Percentiles rank a stretch among this genome's conserved stretches.
These are phyloP conservation scores for Mortierella sp. DNA, from an alignment of 371 early-diverging fungal species.

Conservation along the genomic window DNA sequence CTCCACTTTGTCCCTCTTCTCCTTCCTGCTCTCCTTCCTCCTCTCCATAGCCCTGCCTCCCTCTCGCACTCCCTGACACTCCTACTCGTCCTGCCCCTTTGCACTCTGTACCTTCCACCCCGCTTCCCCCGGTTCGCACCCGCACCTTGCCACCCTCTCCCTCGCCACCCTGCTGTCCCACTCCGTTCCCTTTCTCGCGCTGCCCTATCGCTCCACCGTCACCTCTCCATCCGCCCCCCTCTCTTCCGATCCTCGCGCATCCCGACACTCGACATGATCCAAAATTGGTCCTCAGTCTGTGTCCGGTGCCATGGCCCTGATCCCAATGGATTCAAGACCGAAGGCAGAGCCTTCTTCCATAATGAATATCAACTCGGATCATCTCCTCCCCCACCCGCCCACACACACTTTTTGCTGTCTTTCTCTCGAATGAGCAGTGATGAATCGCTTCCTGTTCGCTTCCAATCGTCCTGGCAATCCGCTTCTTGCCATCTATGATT, in stretches of 20 bases:
- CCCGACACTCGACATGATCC: conserved; percentile 36
- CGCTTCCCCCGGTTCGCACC: not conserved
- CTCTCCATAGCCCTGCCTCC: not conserved
- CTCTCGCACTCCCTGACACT: no score
- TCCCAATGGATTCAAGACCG: conserved; percentile 42
- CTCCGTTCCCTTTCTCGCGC: no score
- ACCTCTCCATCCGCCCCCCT: no score
- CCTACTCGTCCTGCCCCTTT: no score
- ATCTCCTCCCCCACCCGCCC: not conserved
- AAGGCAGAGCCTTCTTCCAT: conserved; percentile 54
- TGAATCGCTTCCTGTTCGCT: not conserved
- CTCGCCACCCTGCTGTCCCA: no score
- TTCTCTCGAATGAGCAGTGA: not conserved
- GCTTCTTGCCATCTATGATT: conserved; percentile 3
- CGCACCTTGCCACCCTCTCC: not conserved
- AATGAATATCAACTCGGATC: conserved; percentile 53
- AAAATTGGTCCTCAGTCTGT: conserved; percentile 53
- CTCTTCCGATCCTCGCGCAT: not conserved
- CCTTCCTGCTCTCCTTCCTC: conserved; percentile 1
- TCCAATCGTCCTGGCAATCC: not conserved
- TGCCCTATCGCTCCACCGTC: no score
- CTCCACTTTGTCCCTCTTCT: not conserved
- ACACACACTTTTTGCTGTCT: not conserved
- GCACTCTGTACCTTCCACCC: not conserved
- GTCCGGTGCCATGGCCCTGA: conserved; percentile 53